Base-by-base conservation (phyloP, 768 basidiomycete genomes). In the Myochromella boudieri region DNA sequence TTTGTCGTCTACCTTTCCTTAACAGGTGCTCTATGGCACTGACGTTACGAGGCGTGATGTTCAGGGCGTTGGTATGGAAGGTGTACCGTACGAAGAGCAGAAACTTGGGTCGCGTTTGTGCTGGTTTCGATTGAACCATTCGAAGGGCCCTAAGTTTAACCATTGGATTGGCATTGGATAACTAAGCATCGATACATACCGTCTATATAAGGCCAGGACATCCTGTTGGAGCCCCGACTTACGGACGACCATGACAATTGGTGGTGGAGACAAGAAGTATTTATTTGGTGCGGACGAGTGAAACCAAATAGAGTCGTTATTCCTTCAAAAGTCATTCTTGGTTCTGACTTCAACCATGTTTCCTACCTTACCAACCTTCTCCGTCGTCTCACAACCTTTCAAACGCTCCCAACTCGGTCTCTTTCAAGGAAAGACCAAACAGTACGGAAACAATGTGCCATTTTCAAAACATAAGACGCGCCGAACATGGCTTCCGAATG, bases 401-500 rank as follows among this genome's bases (percentile, higher is more conserved):
- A 93, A 91, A 62, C 85, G 89, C 33, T 70, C 87, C 1, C 82
- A 91, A 55, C 69, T 80, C 2, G 91, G 91, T 44, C 82, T 95
- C 1, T 93, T 87, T 60, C 88, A 91, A 44, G 91, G 91, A 12
- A 86, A 84, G 62, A 80, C 71, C 44, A 89, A 84, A 57, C 84
- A 83, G 58, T 82, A 82, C 54, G 92, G 92, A 20, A 93, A 94
- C 74, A 93, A 85, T 60, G 90, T 94, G 38, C 91, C 92, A 0
- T 86, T 91, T 65, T 93, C 91, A 18, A 85, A 85, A 62, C 79
- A 86, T 63, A 94, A 93, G 71, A 93, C 93, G 20, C 84, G 87
- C 40, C 75, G 92, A 31, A 78, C 85, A 34, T 95, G 92, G 92
- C 72, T 91, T 9, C 92, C 92, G 27, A 95, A 95, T 66, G 76